Evolutionary conservation across 495 filamentous ascomycete species (phyloP), one percentile per base, ranked within the genome.

Genomic region (Xylaria venustula): DNA sequence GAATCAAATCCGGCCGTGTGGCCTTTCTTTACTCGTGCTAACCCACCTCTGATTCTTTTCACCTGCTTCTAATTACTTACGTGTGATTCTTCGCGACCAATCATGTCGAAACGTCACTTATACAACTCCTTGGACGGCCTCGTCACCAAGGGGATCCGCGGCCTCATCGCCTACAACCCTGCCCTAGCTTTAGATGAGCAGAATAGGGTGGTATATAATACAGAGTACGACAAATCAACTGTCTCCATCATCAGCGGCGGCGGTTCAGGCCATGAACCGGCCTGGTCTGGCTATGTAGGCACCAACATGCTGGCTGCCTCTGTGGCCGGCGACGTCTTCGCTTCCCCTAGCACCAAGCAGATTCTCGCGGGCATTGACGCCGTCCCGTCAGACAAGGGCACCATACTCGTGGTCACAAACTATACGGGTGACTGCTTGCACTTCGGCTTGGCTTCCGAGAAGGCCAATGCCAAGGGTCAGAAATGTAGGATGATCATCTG

Each of bases 401-500:
- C 80, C 5, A 82, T 88, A 40, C 67, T 88, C n/a, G 81, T 85
- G 51, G 80, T 88, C 62, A 87, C 83, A 36, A 88, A 88, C 64
- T 88, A 88, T 65, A 88, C 85, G 0, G 85, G 85, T 23, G 85
- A 88, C 71, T 85, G 83, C 63, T 73, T 88, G 54, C 84, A 88
- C 67, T 88, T 88, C 57, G 84, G 84, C 1, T 71, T 88, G 19
- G 85, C 85, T 3, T 78, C 81, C 58, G 84, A 88, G 69, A 85
- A 86, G 71, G 83, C 82, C 12, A 76, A 81, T 41, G 82, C 81
- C 15, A 71, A 75, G 54, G 83, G 83, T 22, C 76, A 80, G 54
- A 79, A 76, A 15, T 79, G 82, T 52, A 76, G 74, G 53, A 81
- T 84, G 68, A 78, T 85, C 46, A 81, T 83, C 45, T 85, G 83